phyloP scores from a whole-genome alignment of 1,139 yeast genomes.

The Pichia sp. region DNA sequence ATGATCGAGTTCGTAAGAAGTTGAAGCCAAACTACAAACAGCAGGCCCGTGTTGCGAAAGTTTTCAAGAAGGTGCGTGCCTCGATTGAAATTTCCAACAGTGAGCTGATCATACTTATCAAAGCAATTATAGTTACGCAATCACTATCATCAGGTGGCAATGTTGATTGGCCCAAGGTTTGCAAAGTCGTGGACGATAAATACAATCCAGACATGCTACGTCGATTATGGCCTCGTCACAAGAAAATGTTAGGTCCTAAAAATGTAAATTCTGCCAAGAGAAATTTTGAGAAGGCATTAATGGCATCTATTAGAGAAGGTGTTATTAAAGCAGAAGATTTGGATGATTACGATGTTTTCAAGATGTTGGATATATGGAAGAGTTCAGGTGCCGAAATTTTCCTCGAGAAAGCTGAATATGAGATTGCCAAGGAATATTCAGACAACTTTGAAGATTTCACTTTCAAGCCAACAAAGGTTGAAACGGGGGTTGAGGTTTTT shows the following conservation, averaged over 20 bases:
- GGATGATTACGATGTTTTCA: constrained; percentile 39
- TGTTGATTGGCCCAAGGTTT: constrained; percentile 55
- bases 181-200: constrained; percentile 35
- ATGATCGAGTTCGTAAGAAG: constrained; percentile 23
- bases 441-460: constrained; percentile 25
- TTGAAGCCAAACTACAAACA: constrained; percentile 11
- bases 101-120: constrained; percentile 24
- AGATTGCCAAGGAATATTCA: constrained; percentile 26
- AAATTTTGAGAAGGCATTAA: constrained; percentile 52
- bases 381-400: constrained; percentile 35
- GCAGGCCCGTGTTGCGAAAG: constrained; percentile 17
- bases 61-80: constrained; percentile 23
- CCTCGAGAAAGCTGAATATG: constrained; percentile 16
- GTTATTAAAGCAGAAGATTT: constrained; percentile 39
- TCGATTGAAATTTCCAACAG: constrained; percentile 18
- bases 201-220: constrained; percentile 34
- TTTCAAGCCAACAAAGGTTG: constrained; percentile 21
- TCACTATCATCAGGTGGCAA: constrained; percentile 40
- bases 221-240: constrained; percentile 55
- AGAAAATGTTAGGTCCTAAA: constrained; percentile 50
- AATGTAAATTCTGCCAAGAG: constrained; percentile 47
- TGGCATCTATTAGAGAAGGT: constrained; percentile 46
- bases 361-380: constrained; percentile 52
- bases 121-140: constrained; percentile 55
- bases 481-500: constrained; percentile 31